Evolutionary conservation across 2,329 filamentous ascomycete species (phyloP).

Genomic region (Pseudogymnoascus sp.): DNA sequence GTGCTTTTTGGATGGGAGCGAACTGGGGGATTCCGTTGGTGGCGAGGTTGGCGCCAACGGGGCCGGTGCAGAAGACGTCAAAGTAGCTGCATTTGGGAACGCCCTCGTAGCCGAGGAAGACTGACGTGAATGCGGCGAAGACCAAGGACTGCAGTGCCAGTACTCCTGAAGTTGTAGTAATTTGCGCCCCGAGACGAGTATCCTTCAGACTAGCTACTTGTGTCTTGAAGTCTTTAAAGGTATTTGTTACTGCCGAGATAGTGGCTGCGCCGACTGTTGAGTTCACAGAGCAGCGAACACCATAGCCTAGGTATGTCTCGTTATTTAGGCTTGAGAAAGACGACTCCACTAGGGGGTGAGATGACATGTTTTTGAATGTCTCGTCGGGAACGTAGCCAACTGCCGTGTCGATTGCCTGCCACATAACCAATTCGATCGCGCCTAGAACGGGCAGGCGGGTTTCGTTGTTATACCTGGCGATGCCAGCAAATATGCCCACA

Average conservation of each 20-base stretch:
- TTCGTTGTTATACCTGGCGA: not conserved
- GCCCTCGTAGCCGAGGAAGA: not conserved
- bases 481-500: not conserved
- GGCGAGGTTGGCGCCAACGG: not conserved
- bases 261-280: not conserved
- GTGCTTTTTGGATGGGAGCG: not conserved
- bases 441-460: not conserved
- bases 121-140: not conserved
- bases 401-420: not conserved
- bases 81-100: not conserved
- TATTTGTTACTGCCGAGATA: not conserved
- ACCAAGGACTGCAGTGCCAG: not conserved
- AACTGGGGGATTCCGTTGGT: not conserved
- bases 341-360: not conserved
- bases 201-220: not conserved
- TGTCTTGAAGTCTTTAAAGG: not conserved
- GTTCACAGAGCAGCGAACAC: not conserved
- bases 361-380: not conserved
- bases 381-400: not conserved
- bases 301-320: not conserved
- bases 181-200: not conserved
- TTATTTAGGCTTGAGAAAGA: not conserved
- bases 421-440: not conserved
- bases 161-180: not conserved
- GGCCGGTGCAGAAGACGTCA: not conserved